These are phyloP conservation scores for Blumeriella jaapii DNA, from an alignment of 2,329 filamentous ascomycete species.

Conservation along the genomic window DNA sequence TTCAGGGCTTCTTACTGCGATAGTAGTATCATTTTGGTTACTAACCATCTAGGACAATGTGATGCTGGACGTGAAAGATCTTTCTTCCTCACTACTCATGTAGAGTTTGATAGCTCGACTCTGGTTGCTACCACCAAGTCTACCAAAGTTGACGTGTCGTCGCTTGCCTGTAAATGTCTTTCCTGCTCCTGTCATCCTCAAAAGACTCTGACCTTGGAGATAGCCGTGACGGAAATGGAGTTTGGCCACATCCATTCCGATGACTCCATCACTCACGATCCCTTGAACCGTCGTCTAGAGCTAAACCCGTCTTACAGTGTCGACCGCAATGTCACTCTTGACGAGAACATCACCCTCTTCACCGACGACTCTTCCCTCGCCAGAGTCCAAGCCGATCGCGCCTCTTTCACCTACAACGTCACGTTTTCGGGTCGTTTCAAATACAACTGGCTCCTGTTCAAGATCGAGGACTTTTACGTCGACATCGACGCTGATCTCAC, in stretches of 20 bases:
- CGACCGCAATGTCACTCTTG: constrained; percentile 14
- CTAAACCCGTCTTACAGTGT: constrained; percentile 23
- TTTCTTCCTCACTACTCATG: constrained; percentile 28
- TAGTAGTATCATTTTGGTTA: constrained; percentile 29
- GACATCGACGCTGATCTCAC: constrained; percentile 32
- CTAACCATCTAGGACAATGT: constrained; percentile 33
- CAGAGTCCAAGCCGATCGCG: constrained; percentile 28
- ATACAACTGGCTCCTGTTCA: constrained; percentile 29
- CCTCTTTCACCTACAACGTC: constrained; percentile 28
- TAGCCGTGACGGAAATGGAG: constrained; percentile 18
- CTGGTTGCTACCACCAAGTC: constrained; percentile 27
- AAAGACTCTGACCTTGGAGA: background rate
- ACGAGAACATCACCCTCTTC: constrained; percentile 26
- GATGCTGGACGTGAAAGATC: constrained; percentile 31
- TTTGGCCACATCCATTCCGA: constrained; percentile 24
- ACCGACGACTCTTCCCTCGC: constrained; percentile 25
- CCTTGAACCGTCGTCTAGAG: constrained; percentile 12
- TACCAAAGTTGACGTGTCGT: constrained; percentile 26
- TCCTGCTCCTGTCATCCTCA: background rate
- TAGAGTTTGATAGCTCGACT: constrained; percentile 23
- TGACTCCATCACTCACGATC: no score
- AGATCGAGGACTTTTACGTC: constrained; percentile 30
- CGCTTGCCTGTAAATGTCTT: constrained; percentile 28
- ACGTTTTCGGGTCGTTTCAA: constrained; percentile 33
- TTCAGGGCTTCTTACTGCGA: constrained; percentile 6